Evolutionary conservation across 2,329 filamentous ascomycete species (phyloP).

Genomic region (Elsinoe batatas): DNA sequence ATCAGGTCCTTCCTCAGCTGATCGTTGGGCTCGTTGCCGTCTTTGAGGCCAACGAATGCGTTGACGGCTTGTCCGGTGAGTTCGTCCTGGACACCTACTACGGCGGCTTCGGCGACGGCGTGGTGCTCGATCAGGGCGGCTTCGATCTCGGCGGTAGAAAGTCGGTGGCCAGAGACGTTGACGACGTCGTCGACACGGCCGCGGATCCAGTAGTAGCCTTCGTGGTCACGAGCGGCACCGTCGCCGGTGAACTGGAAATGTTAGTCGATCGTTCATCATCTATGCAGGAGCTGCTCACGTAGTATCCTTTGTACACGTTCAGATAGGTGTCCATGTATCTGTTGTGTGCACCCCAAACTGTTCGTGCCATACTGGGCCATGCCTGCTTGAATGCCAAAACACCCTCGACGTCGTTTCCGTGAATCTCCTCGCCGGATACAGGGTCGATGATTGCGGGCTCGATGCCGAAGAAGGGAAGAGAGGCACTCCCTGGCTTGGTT

Average conservation of each 20-base stretch:
- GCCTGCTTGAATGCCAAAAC: slow-evolving; percentile 94
- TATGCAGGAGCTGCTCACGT: slow-evolving; percentile 53
- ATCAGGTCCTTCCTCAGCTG: slow-evolving; percentile 87
- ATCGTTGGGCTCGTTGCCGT: slow-evolving; percentile 64
- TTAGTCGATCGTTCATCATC: not conserved
- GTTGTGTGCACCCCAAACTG: slow-evolving; percentile 95
- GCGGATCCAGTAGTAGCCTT: slow-evolving; percentile 99
- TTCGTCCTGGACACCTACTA: slow-evolving; percentile 87
- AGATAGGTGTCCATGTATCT: slow-evolving; percentile 98
- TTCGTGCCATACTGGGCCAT: slow-evolving; percentile 97
- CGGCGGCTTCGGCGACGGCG: slow-evolving; percentile 83
- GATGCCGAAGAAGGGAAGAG: slow-evolving; percentile 95
- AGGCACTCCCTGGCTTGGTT: slow-evolving; percentile 93
- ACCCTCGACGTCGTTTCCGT: slow-evolving; percentile 94
- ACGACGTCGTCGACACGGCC: slow-evolving; percentile 97
- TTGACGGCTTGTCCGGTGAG: slow-evolving; percentile 95
- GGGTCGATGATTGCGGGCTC: slow-evolving; percentile 97
- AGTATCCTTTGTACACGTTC: slow-evolving; percentile 96
- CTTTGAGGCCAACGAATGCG: slow-evolving; percentile 89
- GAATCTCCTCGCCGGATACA: slow-evolving; percentile 83
- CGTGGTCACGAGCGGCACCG: slow-evolving; percentile 89
- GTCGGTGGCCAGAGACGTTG: slow-evolving; percentile 90
- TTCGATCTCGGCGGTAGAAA: slow-evolving; percentile 97
- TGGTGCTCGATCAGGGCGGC: slow-evolving; percentile 89
- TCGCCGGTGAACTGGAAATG: slow-evolving; percentile 69